Evolutionary conservation across 2,329 filamentous ascomycete genomes (phyloP), one percentile per base, ranked within the genome.

Genomic region (Thelonectria blattea): DNA sequence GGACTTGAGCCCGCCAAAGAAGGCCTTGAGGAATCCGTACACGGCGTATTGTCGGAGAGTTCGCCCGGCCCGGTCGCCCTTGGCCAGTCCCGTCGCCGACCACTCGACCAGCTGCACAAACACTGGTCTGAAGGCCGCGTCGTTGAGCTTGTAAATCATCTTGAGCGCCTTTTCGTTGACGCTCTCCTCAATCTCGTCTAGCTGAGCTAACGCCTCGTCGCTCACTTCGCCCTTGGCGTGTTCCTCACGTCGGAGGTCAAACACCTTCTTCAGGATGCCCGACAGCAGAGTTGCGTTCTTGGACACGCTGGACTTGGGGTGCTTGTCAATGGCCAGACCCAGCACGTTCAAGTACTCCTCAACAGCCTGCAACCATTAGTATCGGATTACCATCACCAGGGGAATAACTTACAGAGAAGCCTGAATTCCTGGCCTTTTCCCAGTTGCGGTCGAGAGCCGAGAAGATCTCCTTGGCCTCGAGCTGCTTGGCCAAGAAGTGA

Each of bases 111-210:
- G 80, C 65, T 90, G 87, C 15, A 88, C 84, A 79, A 98, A 99
- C 64, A 99, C 88, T 1, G 95, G 96, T 12, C 93, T 85, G 86
- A 99, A 99, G 0, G 91, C 88, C 1, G 91, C 89, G 73, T 99
- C 95, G 77, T 97, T 98, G 63, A 99, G 85, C 81, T 98, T 98
- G 81, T 96, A 92, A 55, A 97, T 91, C 88, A 97, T 95, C 76
- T 92, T 91, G 60, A 99, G 85, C 0, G 89, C 86, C 12, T 90
- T 87, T 10, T 89, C 85, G 72, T 92, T 90, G 66, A 91, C 72
- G 11, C 81, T 80, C 2, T 80, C 78, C 72, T 96, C 92, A 12
- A 92, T 80, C 43, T 82, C 80, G 18, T 81, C 76, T 6, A 91
- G 74, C 46, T 84, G 78, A 14, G 83, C 76, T 15, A 81, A 71